Percentiles rank a stretch among this genome's conserved stretches.
phyloP scores from a whole-genome alignment of 2,329 filamentous ascomycete genomes.

The Stachybotrys chartarum region DNA sequence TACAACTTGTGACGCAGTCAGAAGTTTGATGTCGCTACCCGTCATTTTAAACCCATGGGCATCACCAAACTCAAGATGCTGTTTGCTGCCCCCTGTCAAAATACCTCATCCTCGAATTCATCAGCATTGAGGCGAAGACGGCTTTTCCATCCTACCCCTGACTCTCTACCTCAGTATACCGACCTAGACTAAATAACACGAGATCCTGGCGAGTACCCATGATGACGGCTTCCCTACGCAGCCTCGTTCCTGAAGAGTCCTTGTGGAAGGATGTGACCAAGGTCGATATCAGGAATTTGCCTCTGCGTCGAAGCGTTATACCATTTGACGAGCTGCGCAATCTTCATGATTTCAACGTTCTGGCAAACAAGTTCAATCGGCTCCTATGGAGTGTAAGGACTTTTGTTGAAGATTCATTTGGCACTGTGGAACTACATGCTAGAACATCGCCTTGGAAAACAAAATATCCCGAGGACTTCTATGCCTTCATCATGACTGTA shows the following conservation, averaged over 20 bases:
- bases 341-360: too few species aligned
- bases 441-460: constrained; percentile 14
- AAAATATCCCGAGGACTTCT: constrained; percentile 12
- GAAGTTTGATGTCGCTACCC: not conserved
- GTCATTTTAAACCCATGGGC: not conserved
- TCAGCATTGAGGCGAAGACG: not conserved
- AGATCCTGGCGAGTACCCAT: too few species aligned
- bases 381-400: not conserved
- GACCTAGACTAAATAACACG: too few species aligned
- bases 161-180: too few species aligned
- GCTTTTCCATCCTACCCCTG: too few species aligned
- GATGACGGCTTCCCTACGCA: too few species aligned
- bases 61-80: not conserved
- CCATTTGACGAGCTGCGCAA: too few species aligned
- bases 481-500: constrained; percentile 16
- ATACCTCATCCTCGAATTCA: not conserved
- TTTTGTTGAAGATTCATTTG: not conserved
- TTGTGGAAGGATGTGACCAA: too few species aligned
- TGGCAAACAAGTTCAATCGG: not conserved
- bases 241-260: too few species aligned
- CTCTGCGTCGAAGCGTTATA: too few species aligned
- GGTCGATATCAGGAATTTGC: too few species aligned
- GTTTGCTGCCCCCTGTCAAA: not conserved
- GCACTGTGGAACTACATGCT: not conserved
- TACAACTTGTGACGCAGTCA: not conserved